Base-by-base conservation (phyloP, 768 basidiomycete species). In the Cantharellus anzutake region DNA sequence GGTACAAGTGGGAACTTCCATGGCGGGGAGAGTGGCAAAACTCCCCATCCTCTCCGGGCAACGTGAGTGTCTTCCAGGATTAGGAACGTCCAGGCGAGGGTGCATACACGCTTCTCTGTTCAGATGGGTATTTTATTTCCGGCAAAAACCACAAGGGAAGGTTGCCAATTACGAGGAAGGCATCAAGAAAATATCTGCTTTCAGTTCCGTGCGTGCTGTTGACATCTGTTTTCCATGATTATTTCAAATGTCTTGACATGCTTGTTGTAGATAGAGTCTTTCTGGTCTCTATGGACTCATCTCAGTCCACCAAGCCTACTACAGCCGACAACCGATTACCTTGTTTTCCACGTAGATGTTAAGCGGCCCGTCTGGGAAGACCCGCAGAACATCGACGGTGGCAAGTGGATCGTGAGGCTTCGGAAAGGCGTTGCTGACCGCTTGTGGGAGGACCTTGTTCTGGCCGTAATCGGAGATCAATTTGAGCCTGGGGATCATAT, bases 331-430 rank as follows among this genome's bases (percentile, higher is more conserved):
- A 94, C 93, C 3, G 94, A 98, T 72, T 89, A 94, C 63, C 81
- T 97, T 40, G 78, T 96, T 63, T 96, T 97, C 74, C 88, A 92
- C 65, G 74, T 80, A 2, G 83, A 82, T 44, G 76, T 98, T 60
- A 82, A 84, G 34, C 78, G 89, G 50, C 93, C 94, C 0, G 85
- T 94, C 2, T 98, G 94, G 94, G 94, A 98, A 69, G 92, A 96
- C 70, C 85, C 90, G 11, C 74, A 90, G 60, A 96, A 96, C 69
- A 70, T 81, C 56, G 69, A 80, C 14, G 93, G 93, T 37, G 93
- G 92, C 2, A 94, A 93, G 71, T 98, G 92, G 86, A 94, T 94
- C 57, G 78, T 98, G 60, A 85, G 94, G 58, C 77, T 98, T 55
- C 80, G 82, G 65, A 96, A 98, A 68, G 90, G 90, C 51, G 77